Percentiles rank a stretch among this genome's conserved stretches.
Conservation (phyloP, 176 grass and related monocot genomes). For the Neostapfia colusana region DNA sequence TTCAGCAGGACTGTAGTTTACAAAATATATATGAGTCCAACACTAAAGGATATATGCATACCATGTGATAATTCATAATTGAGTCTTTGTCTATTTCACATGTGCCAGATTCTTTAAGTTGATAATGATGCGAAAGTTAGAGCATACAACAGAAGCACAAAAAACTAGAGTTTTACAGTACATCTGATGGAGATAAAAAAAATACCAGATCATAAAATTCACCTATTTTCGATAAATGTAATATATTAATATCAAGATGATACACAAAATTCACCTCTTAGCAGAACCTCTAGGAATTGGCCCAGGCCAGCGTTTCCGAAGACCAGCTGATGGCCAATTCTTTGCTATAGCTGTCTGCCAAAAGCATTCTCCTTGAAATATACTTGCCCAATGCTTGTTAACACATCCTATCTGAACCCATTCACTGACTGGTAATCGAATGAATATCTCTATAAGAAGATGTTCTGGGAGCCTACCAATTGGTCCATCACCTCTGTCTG, state of each 20-base stretch:
- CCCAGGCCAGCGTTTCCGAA: slow-evolving; percentile 84
- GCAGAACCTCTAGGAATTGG: slow-evolving; percentile 90
- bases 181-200: too few species aligned
- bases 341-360: slow-evolving; percentile 81
- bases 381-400: slow-evolving; percentile 70
- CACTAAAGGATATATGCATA: neutral
- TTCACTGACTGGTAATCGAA: slow-evolving; percentile 55
- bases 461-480: slow-evolving; percentile 87
- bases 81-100: neutral
- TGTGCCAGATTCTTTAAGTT: neutral
- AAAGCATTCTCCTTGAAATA: slow-evolving; percentile 79
- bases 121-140: neutral
- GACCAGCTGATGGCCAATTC: slow-evolving; percentile 67
- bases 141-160: too few species aligned
- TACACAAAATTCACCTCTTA: slow-evolving; percentile 66
- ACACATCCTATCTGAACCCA: slow-evolving; percentile 84
- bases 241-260: too few species aligned
- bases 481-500: slow-evolving; percentile 45
- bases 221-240: too few species aligned
- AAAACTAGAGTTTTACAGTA: too few species aligned
- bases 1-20: neutral
- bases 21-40: neutral
- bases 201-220: slow-evolving; percentile 8
- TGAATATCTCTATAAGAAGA: slow-evolving; percentile 79
- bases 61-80: too few species aligned